These are phyloP conservation scores for Boechera stricta DNA, from an alignment of 345 rosid species.

Conservation along the genomic window DNA sequence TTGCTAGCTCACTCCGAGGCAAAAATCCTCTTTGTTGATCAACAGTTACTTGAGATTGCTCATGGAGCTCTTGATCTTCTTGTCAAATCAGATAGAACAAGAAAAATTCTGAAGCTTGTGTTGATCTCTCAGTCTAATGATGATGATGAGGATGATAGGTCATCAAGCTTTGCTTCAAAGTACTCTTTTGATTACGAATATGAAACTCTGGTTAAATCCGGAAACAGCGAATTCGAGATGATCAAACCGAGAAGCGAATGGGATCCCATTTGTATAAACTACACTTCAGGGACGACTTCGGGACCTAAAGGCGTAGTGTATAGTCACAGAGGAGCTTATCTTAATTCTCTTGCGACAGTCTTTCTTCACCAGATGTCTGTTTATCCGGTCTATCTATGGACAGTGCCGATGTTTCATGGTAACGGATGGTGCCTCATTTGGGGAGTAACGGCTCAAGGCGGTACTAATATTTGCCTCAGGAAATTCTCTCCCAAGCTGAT, in stretches of 20 bases:
- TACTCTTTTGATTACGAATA: conserved; percentile 50
- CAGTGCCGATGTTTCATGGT: conserved; percentile 95
- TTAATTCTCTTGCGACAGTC: conserved; percentile 67
- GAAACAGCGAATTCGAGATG: conserved; percentile 50
- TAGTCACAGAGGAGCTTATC: conserved; percentile 87
- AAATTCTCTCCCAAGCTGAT: conserved; percentile 62
- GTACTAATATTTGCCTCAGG: conserved; percentile 73
- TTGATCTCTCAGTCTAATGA: conserved; percentile 52
- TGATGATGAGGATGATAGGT: conserved; percentile 19
- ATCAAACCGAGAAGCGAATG: conserved; percentile 62
- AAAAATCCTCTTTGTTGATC: conserved; percentile 65
- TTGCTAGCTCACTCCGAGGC: conserved; percentile 65
- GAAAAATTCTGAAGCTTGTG: conserved; percentile 52
- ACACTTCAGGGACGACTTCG: conserved; percentile 90
- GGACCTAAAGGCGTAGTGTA: conserved; percentile 88
- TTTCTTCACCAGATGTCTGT: conserved; percentile 65
- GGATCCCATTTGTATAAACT: conserved; percentile 85
- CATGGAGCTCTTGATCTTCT: conserved; percentile 60
- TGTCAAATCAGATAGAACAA: conserved; percentile 36
- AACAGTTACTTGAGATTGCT: conserved; percentile 59
- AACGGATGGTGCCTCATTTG: conserved; percentile 90
- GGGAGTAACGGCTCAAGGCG: conserved; percentile 92
- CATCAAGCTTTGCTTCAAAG: conserved; percentile 8
- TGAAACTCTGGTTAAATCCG: conserved; percentile 59
- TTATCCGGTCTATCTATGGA: conserved; percentile 77